Evolutionary conservation across 305 asterid species (phyloP).

Genomic region (Andrographis paniculata): DNA sequence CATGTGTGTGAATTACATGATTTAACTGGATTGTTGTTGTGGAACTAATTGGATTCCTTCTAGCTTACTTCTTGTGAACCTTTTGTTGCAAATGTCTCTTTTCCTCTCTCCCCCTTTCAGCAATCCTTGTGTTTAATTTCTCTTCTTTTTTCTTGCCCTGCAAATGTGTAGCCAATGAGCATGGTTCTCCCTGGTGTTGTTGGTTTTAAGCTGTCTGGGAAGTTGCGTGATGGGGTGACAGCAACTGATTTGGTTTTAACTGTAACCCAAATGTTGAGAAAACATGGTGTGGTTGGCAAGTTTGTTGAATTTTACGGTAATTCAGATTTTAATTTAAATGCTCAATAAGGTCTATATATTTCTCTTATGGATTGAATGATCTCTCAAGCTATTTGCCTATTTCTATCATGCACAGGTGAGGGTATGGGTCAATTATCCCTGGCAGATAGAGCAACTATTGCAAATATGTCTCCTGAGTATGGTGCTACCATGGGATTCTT

Average conservation of each 20-base stretch:
- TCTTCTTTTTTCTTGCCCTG: conserved; percentile 8
- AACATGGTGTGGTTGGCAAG: conserved; percentile 75
- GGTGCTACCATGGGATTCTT: conserved; percentile 97
- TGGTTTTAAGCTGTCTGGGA: conserved; percentile 61
- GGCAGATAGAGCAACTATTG: conserved; percentile 90
- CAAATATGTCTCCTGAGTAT: conserved; percentile 90
- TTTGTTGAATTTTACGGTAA: conserved; percentile 67
- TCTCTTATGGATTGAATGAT: conserved; percentile 13
- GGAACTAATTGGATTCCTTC: too few species aligned
- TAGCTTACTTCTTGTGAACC: too few species aligned
- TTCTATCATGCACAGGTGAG: conserved; percentile 30
- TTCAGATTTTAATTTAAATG: conserved; percentile 4
- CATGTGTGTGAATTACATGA: neutral
- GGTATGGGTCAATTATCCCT: conserved; percentile 68
- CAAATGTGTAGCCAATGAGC: conserved; percentile 58
- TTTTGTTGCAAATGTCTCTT: too few species aligned
- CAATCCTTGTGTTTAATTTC: conserved; percentile 3
- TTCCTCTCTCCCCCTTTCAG: too few species aligned
- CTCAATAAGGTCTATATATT: conserved; percentile 3
- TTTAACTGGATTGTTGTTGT: neutral
- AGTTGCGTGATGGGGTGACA: conserved; percentile 58
- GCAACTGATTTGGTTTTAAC: conserved; percentile 81
- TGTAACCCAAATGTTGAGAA: conserved; percentile 66
- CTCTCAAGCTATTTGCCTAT: neutral
- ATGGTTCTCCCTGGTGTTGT: conserved; percentile 84